Percentiles rank a stretch among this genome's conserved stretches.
Evolutionary conservation across 352 stramenopile genomes (phyloP).

Genomic region (Globisporangium spinosum): DNA sequence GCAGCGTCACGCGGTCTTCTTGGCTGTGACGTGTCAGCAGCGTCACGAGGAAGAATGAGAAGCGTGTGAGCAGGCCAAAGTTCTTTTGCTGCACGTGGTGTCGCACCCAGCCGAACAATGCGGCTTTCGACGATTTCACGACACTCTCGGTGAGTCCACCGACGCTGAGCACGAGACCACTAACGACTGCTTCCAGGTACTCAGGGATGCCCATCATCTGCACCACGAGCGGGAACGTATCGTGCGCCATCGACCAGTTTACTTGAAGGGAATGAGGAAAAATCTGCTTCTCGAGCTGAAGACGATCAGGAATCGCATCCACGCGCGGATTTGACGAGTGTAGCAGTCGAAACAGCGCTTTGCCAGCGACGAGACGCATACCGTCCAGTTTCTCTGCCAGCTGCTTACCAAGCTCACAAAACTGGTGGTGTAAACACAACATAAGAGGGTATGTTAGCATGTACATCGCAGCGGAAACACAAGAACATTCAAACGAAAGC

Average conservation of each 20-base stretch:
- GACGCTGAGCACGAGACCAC: constrained; percentile 92
- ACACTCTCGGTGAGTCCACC: constrained; percentile 95
- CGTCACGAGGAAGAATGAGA: constrained; percentile 62
- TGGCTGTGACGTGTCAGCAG: constrained; percentile 55
- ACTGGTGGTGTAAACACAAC: constrained; percentile 33
- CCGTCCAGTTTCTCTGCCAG: constrained; percentile 95
- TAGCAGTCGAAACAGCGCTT: constrained; percentile 86
- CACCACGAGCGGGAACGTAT: constrained; percentile 91
- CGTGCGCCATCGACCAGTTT: constrained; percentile 81
- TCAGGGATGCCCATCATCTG: constrained; percentile 82
- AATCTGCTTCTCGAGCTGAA: constrained; percentile 61
- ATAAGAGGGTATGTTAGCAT: neutral
- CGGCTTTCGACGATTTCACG: constrained; percentile 69
- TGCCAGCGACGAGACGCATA: constrained; percentile 87
- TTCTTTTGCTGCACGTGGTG: constrained; percentile 46
- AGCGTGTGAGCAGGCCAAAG: constrained; percentile 63
- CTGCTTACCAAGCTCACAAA: constrained; percentile 91
- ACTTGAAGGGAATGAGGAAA: constrained; percentile 50
- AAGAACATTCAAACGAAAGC: neutral
- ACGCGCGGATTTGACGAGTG: constrained; percentile 58
- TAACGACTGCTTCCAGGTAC: constrained; percentile 82
- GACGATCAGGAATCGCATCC: constrained; percentile 72
- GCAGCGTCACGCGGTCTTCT: constrained; percentile 82
- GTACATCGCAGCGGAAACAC: neutral
- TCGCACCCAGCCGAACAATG: constrained; percentile 63